These are phyloP conservation scores for Backusella macrospora DNA, from an alignment of 192 early-diverging fungal species.

Conservation along the genomic window DNA sequence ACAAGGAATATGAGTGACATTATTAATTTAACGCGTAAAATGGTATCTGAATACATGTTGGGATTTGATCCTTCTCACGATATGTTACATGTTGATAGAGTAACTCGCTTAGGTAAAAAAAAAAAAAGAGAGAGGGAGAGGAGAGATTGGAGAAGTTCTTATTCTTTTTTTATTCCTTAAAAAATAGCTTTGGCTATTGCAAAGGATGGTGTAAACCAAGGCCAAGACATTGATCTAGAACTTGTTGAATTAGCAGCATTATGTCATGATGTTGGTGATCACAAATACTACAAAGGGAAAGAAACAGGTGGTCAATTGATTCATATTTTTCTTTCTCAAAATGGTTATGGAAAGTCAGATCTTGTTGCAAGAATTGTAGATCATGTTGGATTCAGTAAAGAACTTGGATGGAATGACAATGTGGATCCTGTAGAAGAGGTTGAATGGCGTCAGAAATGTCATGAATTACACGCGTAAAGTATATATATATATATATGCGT, in stretches of 20 bases:
- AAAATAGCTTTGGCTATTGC: constrained; percentile 49
- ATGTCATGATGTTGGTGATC: constrained; percentile 72
- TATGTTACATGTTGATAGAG: constrained; percentile 68
- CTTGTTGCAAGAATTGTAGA: constrained; percentile 60
- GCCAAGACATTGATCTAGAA: constrained; percentile 48
- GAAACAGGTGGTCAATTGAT: constrained; percentile 58
- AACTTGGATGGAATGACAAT: constrained; percentile 56
- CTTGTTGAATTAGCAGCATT: constrained; percentile 69
- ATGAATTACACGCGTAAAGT: constrained; percentile 62
- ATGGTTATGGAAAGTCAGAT: constrained; percentile 47
- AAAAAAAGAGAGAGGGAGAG: not conserved
- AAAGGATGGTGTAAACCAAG: constrained; percentile 31
- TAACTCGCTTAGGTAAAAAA: constrained; percentile 55
- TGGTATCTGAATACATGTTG: constrained; percentile 66
- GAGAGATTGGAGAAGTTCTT: not conserved
- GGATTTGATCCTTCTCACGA: constrained; percentile 73
- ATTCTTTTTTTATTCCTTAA: not conserved
- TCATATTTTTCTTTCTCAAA: constrained; percentile 39
- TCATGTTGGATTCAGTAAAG: constrained; percentile 67
- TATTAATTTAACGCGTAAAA: constrained; percentile 44
- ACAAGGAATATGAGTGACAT: not conserved
- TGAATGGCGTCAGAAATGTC: constrained; percentile 55
- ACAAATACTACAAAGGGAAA: constrained; percentile 59
- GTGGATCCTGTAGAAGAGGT: constrained; percentile 41
- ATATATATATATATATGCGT: not conserved